Base-by-base conservation (phyloP, 2,329 filamentous ascomycete genomes). In the Scedosporium minutisporum region DNA sequence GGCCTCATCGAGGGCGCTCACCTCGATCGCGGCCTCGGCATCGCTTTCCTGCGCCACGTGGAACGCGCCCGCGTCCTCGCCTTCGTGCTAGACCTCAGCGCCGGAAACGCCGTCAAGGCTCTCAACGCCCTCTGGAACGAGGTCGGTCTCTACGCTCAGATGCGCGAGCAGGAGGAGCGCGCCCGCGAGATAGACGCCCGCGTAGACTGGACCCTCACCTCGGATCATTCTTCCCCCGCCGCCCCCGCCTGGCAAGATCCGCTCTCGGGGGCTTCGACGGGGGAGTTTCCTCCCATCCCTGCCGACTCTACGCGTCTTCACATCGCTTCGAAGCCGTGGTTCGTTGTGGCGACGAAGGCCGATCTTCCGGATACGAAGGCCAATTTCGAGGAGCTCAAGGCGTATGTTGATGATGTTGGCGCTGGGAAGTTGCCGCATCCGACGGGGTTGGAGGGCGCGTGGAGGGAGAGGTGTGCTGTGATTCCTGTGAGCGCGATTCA, bases 271-370 rank as follows among this genome's bases (percentile, higher is more conserved):
- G 21, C 58, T n/a, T 41, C 48, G 9, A 18, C 29, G 29, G 38
- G 51, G n/a, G 53, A 67, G 72, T 53, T 29, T 7, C 16, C 61
- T 1, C 60, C 60, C 1, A 42, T 57, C 29, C 62, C 63, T 29
- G 71, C 72, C 21, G 74, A 72, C 48, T 69, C 69, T 9, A 71
- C 74, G 3, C 79, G 74, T n/a, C 71, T 90, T n/a, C 85, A 88
- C 48, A 96, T 97, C 67, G 89, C 90, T n/a, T 85, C 84, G 41
- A 99, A 99, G 77, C 93, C 95, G 0, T 99, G 95, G 95, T 95
- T 96, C 69, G 93, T 97, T 4, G 87, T 97, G 53, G 93, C 91
- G 1, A 97, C 93, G 21, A 97, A 97, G 75, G 93, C 91, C 0
- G 93, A 97, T 72, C 73, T 96, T 62, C 84, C 87, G 3, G 83